A percentile compares a stretch with the other conserved stretches of the same genome.
These are phyloP conservation scores for Wallacemonas collosoma DNA, from an alignment of 208 protist genomes.

Conservation along the genomic window DNA sequence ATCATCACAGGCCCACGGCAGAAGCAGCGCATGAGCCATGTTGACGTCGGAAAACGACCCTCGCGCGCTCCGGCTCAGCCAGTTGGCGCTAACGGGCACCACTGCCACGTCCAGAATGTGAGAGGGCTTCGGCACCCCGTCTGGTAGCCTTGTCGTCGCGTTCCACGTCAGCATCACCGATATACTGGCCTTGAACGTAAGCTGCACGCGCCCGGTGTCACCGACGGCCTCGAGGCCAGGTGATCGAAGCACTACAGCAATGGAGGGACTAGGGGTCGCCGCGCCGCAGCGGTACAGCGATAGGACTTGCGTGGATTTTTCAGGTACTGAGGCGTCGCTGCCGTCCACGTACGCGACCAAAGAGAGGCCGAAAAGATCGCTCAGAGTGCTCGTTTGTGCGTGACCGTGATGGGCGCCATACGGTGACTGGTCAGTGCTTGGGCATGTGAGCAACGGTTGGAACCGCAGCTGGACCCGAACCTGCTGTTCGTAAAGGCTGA, in stretches of 20 bases:
- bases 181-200: neutral
- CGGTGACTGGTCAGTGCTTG: neutral
- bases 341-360: neutral
- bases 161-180: slow-evolving; percentile 14
- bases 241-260: neutral
- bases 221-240: neutral
- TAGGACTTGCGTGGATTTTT: neutral
- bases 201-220: neutral
- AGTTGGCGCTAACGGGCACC: neutral
- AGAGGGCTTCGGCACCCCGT: neutral
- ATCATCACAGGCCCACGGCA: slow-evolving; percentile 2
- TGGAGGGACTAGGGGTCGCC: neutral
- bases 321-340: no score
- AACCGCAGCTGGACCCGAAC: slow-evolving; percentile 5
- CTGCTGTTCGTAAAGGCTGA: neutral
- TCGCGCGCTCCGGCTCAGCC: neutral
- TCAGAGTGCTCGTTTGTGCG: neutral
- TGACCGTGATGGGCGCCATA: neutral
- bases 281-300: slow-evolving; percentile 5
- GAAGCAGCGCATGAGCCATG: neutral
- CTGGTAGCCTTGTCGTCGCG: neutral
- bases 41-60: neutral
- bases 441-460: neutral
- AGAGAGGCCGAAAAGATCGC: neutral
- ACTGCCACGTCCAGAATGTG: neutral